phyloP scores from a whole-genome alignment of 2,329 filamentous ascomycete genomes.

The Seiridium unicorne region DNA sequence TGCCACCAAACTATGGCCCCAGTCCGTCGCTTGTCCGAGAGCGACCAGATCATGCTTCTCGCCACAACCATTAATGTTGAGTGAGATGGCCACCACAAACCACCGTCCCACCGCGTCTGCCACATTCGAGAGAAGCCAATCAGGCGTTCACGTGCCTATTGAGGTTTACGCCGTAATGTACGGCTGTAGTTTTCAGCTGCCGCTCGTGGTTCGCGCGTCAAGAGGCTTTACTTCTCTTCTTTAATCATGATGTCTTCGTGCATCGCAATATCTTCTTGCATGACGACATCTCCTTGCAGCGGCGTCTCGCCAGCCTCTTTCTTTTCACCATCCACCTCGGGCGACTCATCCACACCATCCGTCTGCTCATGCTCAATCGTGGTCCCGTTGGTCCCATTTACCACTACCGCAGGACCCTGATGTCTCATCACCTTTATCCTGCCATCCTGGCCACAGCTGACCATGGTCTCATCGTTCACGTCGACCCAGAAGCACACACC shows the following conservation, averaged over 20 bases:
- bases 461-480: conserved; percentile 54
- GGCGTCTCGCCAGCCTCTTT: background rate
- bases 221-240: background rate
- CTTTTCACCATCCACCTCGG: background rate
- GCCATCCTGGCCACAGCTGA: conserved; percentile 55
- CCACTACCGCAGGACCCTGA: conserved; percentile 13
- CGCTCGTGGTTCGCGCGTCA: no score
- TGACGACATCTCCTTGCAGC: background rate
- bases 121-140: no score
- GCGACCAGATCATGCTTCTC: no score
- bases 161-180: no score
- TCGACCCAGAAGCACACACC: conserved; percentile 68
- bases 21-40: no score
- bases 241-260: background rate
- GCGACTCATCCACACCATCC: background rate
- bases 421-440: conserved; percentile 49
- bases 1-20: no score
- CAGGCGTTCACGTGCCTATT: no score
- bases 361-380: background rate
- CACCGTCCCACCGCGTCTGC: no score
- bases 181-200: no score
- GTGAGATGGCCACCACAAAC: no score
- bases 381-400: background rate
- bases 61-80: no score
- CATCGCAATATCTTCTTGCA: background rate